Conservation (phyloP, 352 stramenopile genomes). For the Pythium aphanidermatum region DNA sequence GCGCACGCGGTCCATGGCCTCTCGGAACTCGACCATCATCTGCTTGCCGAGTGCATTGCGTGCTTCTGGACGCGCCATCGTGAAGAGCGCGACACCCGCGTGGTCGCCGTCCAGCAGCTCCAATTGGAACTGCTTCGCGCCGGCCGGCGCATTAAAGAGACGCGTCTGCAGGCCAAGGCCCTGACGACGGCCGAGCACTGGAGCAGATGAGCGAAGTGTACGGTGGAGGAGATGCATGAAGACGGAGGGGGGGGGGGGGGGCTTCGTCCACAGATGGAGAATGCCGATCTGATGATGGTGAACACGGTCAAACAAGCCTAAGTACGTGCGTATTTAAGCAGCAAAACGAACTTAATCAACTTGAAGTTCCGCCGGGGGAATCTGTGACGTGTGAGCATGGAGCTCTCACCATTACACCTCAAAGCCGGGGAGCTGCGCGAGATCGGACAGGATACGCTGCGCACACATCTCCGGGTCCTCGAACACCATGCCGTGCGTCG, state of each 20-base stretch:
- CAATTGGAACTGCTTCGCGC: slow-evolving; percentile 57
- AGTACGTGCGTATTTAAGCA: too few relatives aligned
- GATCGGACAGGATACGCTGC: slow-evolving; percentile 26
- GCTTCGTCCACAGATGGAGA: too few relatives aligned
- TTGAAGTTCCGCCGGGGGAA: too few relatives aligned
- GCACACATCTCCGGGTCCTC: slow-evolving; percentile 22
- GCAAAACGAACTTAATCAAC: too few relatives aligned
- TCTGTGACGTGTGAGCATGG: background rate
- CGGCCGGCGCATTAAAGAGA: too few relatives aligned
- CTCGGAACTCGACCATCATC: slow-evolving; percentile 47
- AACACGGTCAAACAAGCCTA: too few relatives aligned
- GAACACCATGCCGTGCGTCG: slow-evolving; percentile 18
- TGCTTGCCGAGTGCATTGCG: slow-evolving; percentile 57
- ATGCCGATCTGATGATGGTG: too few relatives aligned
- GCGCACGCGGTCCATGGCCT: slow-evolving; percentile 8
- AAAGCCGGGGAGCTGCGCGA: slow-evolving; percentile 9
- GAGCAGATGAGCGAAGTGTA: slow-evolving; percentile 84
- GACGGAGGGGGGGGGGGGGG: too few relatives aligned
- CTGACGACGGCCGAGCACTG: slow-evolving; percentile 70
- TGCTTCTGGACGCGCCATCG: slow-evolving; percentile 48
- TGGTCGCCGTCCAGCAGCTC: slow-evolving; percentile 52
- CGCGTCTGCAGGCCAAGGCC: too few relatives aligned
- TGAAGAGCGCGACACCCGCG: slow-evolving; percentile 60
- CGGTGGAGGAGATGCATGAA: too few relatives aligned
- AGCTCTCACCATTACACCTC: background rate